Percentiles rank a stretch among this genome's conserved stretches.
phyloP scores from a whole-genome alignment of 441 rosid species.

The Aquilaria agallochum region DNA sequence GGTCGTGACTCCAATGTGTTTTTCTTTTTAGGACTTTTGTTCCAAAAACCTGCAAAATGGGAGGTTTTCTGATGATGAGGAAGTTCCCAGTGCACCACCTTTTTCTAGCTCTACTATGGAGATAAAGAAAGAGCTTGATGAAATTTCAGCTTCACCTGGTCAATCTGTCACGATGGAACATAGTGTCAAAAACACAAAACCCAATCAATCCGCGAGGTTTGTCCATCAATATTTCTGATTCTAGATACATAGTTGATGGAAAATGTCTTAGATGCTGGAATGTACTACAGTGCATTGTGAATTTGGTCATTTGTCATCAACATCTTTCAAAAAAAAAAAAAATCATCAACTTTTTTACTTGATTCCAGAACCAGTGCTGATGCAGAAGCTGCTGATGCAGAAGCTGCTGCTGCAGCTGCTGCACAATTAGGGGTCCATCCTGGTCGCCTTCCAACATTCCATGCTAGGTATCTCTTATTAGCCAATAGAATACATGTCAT shows the following conservation, averaged over 20 bases:
- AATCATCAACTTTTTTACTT: conserved; percentile 7
- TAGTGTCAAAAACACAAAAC: conserved; percentile 33
- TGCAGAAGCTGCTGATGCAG: conserved; percentile 52
- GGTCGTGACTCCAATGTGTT: not conserved
- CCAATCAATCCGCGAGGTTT: conserved; percentile 62
- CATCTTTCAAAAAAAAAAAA: too few species aligned
- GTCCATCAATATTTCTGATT: conserved; percentile 14
- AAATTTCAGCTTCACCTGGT: conserved; percentile 29
- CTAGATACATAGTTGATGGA: not conserved
- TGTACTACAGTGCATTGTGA: too few species aligned
- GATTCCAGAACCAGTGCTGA: conserved; percentile 43
- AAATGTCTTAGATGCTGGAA: not conserved
- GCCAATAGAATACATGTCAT: conserved; percentile 1
- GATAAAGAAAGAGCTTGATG: conserved; percentile 42
- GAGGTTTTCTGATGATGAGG: conserved; percentile 48
- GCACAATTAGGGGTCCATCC: conserved; percentile 57
- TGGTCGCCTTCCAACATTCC: conserved; percentile 84
- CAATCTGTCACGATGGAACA: conserved; percentile 33
- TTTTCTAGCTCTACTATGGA: conserved; percentile 54
- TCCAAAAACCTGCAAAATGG: conserved; percentile 26
- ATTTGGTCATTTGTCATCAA: too few species aligned
- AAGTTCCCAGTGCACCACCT: conserved; percentile 94
- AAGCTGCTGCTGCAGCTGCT: conserved; percentile 46
- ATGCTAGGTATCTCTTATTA: conserved; percentile 63
- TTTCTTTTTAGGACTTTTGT: conserved; percentile 42